Base-by-base conservation (phyloP, 2,329 filamentous ascomycete genomes). In the Rutstroemia sp. region DNA sequence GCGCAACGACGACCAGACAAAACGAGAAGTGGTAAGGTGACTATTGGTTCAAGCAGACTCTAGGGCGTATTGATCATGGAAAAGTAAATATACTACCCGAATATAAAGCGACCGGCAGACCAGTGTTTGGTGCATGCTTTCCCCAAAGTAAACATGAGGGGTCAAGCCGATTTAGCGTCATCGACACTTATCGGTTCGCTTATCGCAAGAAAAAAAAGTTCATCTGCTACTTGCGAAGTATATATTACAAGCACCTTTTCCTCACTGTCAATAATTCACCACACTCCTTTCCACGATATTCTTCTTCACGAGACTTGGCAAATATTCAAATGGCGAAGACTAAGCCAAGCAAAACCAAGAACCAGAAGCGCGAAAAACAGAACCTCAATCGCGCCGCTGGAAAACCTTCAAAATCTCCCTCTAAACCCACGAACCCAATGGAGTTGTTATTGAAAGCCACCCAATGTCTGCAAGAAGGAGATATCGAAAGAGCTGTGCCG, bases 251-350 rank as follows among this genome's bases (percentile, higher is more conserved):
- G 44, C 51, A 56, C 38, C 19, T 56, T 51, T 45, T 30, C 19
- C 27, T 12, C 46, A n/a, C 9, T 51, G 47, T 38, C 12, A n/a
- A 4, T 30, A 41, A 12, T 27, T 16, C 44, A 48, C n/a, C 21
- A 50, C n/a, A 48, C 16, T 6, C 23, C 23, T 19, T 37, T 23
- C 16, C 27, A 30, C 48, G 38, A 5, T 25, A 14, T 49, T 4
- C n/a, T 19, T 10, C 48, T 38, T 47, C 34, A 30, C 10, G 19
- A 16, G 23, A 44, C 16, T 34, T 12, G 12, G 25, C 6, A 42
- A 38, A 10, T n/a, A 23, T 41, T 17, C 61, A 51, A 56, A 70
- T 70, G 68, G 68, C 68, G 37, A 70, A 70, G 60, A 68, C 65
- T 12, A 69, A 69, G 54, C 67, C 68, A 19, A 64, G 55, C 10